A percentile compares a stretch with the other conserved stretches of the same genome.
phyloP scores from a whole-genome alignment of 768 basidiomycete genomes.

The Gautieria morchelliformis region DNA sequence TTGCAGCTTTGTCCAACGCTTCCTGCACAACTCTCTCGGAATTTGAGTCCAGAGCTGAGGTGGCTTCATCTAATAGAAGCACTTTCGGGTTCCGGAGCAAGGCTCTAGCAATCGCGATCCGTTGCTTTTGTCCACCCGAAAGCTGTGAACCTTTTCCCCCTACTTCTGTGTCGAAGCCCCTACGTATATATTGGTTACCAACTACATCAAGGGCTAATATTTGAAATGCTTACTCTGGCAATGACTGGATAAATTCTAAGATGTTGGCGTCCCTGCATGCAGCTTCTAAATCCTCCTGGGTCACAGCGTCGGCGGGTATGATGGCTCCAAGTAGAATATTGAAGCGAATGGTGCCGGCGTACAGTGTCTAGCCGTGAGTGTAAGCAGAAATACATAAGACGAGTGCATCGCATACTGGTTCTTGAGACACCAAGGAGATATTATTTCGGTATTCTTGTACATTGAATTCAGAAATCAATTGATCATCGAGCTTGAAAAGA shows the following conservation, averaged over 20 bases:
- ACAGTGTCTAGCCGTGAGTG: constrained; percentile 42
- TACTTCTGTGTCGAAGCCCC: constrained; percentile 86
- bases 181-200: constrained; percentile 19
- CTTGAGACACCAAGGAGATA: constrained; percentile 86
- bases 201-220: background rate
- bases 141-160: constrained; percentile 87
- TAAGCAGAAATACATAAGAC: background rate
- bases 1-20: constrained; percentile 86
- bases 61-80: constrained; percentile 83
- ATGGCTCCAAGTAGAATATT: constrained; percentile 83
- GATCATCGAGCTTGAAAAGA: constrained; percentile 51
- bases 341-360: constrained; percentile 83
- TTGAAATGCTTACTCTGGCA: constrained; percentile 56
- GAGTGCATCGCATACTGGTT: constrained; percentile 34
- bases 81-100: constrained; percentile 85
- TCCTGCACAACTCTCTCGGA: constrained; percentile 96
- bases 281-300: constrained; percentile 77
- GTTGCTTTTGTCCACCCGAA: constrained; percentile 81
- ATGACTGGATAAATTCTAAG: constrained; percentile 75
- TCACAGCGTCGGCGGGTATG: constrained; percentile 68
- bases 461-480: constrained; percentile 68
- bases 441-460: constrained; percentile 83
- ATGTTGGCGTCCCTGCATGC: constrained; percentile 89
- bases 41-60: constrained; percentile 83
- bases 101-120: constrained; percentile 83